Percentiles rank a stretch among this genome's conserved stretches.
These are phyloP conservation scores for Xylaria sp. DNA, from an alignment of 2,329 filamentous ascomycete species.

Conservation along the genomic window DNA sequence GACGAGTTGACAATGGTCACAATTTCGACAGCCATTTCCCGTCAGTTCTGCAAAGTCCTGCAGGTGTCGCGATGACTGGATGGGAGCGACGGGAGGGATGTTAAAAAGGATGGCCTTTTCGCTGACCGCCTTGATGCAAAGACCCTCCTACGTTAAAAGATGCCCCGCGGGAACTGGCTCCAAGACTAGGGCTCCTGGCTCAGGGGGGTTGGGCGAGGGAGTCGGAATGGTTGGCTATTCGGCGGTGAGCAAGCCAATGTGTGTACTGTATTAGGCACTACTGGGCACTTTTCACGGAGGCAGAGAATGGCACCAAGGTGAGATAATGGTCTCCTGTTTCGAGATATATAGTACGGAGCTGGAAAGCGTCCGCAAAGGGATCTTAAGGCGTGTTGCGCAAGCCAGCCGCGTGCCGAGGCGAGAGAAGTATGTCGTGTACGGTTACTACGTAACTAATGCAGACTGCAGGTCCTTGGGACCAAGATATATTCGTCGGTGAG, in stretches of 20 bases:
- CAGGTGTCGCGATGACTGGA: conserved; percentile 26
- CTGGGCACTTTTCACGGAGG: conserved; percentile 9
- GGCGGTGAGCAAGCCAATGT: conserved; percentile 34
- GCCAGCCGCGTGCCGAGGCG: conserved; percentile 16
- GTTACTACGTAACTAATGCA: conserved; percentile 33
- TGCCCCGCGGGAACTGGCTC: conserved; percentile 28
- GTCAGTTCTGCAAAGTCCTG: conserved; percentile 24
- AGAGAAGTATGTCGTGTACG: conserved; percentile 21
- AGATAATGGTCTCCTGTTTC: conserved; percentile 11
- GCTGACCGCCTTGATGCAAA: conserved; percentile 32
- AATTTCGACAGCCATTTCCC: conserved; percentile 48
- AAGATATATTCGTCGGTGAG: conserved; percentile 30
- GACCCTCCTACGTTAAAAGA: conserved; percentile 9
- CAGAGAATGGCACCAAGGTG: conserved; percentile 18
- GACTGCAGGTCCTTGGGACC: conserved; percentile 24
- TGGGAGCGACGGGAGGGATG: conserved; percentile 20
- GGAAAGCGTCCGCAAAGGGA: neutral
- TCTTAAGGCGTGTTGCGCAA: conserved; percentile 9
- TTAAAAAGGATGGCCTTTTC: conserved; percentile 31
- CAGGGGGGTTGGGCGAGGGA: conserved; percentile 29
- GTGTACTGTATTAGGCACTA: conserved; percentile 15
- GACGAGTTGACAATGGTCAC: conserved; percentile 50
- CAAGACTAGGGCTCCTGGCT: conserved; percentile 28
- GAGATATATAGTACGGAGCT: conserved; percentile 13
- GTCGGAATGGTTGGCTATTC: conserved; percentile 21